These are phyloP conservation scores for Hyaloperonospora brassicae DNA, from an alignment of 352 stramenopile genomes.

Conservation along the genomic window DNA sequence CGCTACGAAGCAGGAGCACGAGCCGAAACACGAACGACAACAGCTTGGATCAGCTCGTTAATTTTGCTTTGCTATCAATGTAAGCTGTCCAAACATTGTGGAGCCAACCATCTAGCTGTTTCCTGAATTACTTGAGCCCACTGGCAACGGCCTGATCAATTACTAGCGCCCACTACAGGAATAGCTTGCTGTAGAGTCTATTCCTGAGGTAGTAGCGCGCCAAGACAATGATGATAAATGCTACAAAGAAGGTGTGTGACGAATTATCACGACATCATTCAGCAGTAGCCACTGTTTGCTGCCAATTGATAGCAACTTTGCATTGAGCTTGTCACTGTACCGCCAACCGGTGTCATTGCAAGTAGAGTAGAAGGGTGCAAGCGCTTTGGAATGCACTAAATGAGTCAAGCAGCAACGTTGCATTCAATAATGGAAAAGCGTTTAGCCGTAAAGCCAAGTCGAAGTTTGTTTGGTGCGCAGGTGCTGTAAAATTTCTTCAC, in stretches of 20 bases:
- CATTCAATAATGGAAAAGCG: constrained; percentile 28
- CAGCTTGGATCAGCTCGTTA: constrained; percentile 51
- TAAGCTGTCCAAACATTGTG: constrained; percentile 62
- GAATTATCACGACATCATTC: constrained; percentile 37
- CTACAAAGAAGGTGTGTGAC: constrained; percentile 29
- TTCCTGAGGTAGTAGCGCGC: constrained; percentile 45
- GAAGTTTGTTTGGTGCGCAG: constrained; percentile 11
- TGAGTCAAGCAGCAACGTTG: constrained; percentile 24
- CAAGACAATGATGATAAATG: constrained; percentile 39
- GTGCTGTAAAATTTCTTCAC: constrained; percentile 14
- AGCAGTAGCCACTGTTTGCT: constrained; percentile 52
- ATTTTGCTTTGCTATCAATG: constrained; percentile 58
- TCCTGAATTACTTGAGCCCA: constrained; percentile 8
- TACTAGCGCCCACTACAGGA: constrained; percentile 52
- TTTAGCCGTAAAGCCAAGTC: constrained; percentile 35
- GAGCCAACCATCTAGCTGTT: constrained; percentile 39
- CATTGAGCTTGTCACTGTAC: constrained; percentile 25
- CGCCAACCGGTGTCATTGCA: constrained; percentile 25
- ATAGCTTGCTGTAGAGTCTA: constrained; percentile 42
- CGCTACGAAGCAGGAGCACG: constrained; percentile 34
- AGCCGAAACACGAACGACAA: constrained; percentile 66
- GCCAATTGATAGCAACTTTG: constrained; percentile 29
- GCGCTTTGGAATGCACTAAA: constrained; percentile 31
- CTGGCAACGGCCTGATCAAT: constrained; percentile 29
- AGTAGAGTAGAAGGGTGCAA: constrained; percentile 28